A percentile compares a stretch with the other conserved stretches of the same genome.
These are phyloP conservation scores for Herpetomonas tarakana DNA, from an alignment of 208 protist species.

Conservation along the genomic window DNA sequence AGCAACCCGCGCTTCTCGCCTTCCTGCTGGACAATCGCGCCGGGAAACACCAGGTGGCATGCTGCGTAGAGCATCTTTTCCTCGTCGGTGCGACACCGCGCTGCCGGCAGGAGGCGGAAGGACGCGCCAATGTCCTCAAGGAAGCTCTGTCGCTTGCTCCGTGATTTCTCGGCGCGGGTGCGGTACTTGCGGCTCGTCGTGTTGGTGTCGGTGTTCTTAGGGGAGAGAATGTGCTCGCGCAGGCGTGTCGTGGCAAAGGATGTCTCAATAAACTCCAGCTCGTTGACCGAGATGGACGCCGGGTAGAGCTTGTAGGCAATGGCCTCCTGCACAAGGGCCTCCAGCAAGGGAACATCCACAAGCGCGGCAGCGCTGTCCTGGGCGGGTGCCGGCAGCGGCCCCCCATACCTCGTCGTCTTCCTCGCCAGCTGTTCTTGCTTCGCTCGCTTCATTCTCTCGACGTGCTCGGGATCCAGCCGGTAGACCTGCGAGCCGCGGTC, in stretches of 20 bases:
- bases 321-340: slow-evolving; percentile 8
- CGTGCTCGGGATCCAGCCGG: slow-evolving; percentile 14
- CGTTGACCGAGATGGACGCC: slow-evolving; percentile 22
- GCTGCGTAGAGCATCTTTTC: slow-evolving; percentile 20
- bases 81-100: background rate
- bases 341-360: background rate
- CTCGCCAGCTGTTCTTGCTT: no score
- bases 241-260: background rate
- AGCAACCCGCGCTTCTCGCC: slow-evolving; percentile 49
- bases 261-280: slow-evolving; percentile 17
- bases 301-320: slow-evolving; percentile 40
- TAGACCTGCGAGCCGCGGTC: slow-evolving; percentile 74
- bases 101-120: background rate
- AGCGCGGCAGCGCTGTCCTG: no score
- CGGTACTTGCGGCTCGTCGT: background rate
- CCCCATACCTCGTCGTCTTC: background rate
- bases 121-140: background rate
- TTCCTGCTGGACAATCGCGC: slow-evolving; percentile 43
- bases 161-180: background rate
- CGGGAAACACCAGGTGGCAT: slow-evolving; percentile 54
- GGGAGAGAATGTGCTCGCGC: background rate
- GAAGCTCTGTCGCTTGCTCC: background rate
- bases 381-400: no score
- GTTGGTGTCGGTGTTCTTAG: background rate
- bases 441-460: background rate